Evolutionary conservation across 2,329 filamentous ascomycete species (phyloP).

Genomic region (Didymella pomorum): DNA sequence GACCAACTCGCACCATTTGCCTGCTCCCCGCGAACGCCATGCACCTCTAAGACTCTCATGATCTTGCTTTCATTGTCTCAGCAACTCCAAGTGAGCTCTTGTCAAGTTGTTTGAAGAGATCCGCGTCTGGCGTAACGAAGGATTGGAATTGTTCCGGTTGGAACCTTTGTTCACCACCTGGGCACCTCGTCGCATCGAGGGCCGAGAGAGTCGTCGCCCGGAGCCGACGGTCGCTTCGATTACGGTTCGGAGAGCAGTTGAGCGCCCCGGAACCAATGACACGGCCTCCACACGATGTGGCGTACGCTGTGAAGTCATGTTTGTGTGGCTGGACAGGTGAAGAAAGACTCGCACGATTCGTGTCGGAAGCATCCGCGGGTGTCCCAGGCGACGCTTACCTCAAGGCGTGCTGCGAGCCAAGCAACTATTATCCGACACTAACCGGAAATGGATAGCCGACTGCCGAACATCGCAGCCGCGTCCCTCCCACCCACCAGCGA

Average conservation of each 20-base stretch:
- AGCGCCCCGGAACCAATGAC: constrained; percentile 3
- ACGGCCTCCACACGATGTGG: not conserved
- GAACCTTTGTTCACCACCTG: not conserved
- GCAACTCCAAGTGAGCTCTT: no score
- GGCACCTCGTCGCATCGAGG: constrained; percentile 17
- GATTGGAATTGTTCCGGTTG: constrained; percentile 11
- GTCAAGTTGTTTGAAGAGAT: not conserved
- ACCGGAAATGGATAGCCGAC: not conserved
- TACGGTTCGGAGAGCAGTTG: not conserved
- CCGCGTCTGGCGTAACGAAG: constrained; percentile 12
- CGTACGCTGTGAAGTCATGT: not conserved
- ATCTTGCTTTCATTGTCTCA: not conserved
- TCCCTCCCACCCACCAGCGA: constrained; percentile 7
- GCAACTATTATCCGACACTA: constrained; percentile 1
- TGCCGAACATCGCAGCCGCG: constrained; percentile 13
- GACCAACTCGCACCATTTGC: not conserved
- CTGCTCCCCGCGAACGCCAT: not conserved
- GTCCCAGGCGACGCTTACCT: constrained; percentile 6
- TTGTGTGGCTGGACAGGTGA: not conserved
- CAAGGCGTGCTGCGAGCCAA: not conserved
- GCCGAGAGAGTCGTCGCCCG: constrained; percentile 1
- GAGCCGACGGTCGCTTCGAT: constrained; percentile 4
- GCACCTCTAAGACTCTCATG: no score
- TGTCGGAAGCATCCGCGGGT: constrained; percentile 8
- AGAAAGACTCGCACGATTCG: constrained; percentile 8